phyloP scores from a whole-genome alignment of 2,329 filamentous ascomycete species.

The Lecanicillium sp. region DNA sequence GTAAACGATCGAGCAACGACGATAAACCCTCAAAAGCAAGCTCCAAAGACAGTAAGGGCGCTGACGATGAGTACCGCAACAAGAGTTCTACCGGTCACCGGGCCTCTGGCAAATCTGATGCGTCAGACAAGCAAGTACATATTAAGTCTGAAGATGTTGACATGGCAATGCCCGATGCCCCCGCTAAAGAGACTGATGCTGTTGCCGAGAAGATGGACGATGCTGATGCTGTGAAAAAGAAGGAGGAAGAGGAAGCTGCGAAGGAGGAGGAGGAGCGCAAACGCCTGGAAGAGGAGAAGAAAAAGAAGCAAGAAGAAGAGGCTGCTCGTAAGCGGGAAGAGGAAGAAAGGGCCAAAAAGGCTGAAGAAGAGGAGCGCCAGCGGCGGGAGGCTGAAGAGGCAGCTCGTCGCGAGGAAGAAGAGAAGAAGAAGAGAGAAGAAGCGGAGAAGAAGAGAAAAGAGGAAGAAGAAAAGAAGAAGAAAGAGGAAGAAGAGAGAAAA shows the following conservation, averaged over 20 bases:
- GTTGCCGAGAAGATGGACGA: constrained; percentile 24
- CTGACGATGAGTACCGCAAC: constrained; percentile 34
- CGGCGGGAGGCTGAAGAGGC: constrained; percentile 15
- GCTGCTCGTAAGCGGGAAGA: constrained; percentile 17
- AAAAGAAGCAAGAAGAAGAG: constrained; percentile 12
- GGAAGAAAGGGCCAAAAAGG: constrained; percentile 21
- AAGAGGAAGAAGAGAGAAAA: constrained; percentile 26
- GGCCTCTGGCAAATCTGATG: constrained; percentile 30
- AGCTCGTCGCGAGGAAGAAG: constrained; percentile 7
- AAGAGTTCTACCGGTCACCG: constrained; percentile 29
- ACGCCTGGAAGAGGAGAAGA: constrained; percentile 13
- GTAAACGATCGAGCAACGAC: constrained; percentile 32
- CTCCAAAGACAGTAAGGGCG: constrained; percentile 20
- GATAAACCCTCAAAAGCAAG: constrained; percentile 31
- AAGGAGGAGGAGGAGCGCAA: constrained; percentile 26
- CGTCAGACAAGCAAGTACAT: constrained; percentile 41
- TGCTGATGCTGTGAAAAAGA: constrained; percentile 17
- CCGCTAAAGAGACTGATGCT: constrained; percentile 20
- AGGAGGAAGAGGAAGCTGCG: constrained; percentile 21
- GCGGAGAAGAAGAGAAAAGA: constrained; percentile 28
- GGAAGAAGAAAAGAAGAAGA: constrained; percentile 30
- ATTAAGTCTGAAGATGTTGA: constrained; percentile 51
- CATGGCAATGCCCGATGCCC: constrained; percentile 45
- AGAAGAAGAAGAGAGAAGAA: constrained; percentile 22
- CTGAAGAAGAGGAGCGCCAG: constrained; percentile 26